Evolutionary conservation across 371 early-diverging fungal species (phyloP).

Genomic region (Rhizomucor miehei): DNA sequence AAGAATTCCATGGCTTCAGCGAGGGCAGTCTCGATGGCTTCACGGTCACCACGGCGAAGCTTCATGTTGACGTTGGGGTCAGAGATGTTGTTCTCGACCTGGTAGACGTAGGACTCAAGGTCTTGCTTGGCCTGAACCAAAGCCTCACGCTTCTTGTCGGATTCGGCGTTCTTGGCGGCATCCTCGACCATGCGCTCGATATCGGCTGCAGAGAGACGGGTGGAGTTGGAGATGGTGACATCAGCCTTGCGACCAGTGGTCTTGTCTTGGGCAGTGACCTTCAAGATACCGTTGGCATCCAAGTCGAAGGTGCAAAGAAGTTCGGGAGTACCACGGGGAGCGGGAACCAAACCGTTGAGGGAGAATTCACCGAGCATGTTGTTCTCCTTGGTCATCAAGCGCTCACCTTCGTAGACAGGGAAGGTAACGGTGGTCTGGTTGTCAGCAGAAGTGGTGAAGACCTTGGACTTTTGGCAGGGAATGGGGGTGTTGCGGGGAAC

Average conservation of each 20-base stretch:
- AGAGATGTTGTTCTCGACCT: conserved; percentile 76
- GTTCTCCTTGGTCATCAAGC: conserved; percentile 95
- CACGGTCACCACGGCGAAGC: conserved; percentile 69
- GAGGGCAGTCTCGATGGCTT: conserved; percentile 82
- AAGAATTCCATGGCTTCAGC: conserved; percentile 83
- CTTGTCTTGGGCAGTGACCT: conserved; percentile 92
- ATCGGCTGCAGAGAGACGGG: conserved; percentile 85
- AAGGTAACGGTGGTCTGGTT: conserved; percentile 98
- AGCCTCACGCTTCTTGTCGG: conserved; percentile 81
- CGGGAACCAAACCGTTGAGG: conserved; percentile 87
- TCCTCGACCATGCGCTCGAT: conserved; percentile 89
- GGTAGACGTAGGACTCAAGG: conserved; percentile 86
- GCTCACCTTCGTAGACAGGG: conserved; percentile 98
- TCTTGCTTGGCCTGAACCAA: conserved; percentile 81
- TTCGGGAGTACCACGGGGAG: conserved; percentile 88
- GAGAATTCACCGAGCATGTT: conserved; percentile 96
- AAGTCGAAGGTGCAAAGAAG: conserved; percentile 92
- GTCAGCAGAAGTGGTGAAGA: conserved; percentile 97
- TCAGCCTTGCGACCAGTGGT: conserved; percentile 79
- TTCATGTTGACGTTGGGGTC: conserved; percentile 81
- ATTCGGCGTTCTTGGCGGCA: conserved; percentile 83
- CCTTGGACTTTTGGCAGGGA: conserved; percentile 97
- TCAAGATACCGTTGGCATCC: conserved; percentile 93
- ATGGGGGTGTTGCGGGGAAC: conserved; percentile 97
- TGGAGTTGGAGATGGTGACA: conserved; percentile 89